Base-by-base conservation (phyloP, 768 basidiomycete species). In the Saitozyma podzolica region DNA sequence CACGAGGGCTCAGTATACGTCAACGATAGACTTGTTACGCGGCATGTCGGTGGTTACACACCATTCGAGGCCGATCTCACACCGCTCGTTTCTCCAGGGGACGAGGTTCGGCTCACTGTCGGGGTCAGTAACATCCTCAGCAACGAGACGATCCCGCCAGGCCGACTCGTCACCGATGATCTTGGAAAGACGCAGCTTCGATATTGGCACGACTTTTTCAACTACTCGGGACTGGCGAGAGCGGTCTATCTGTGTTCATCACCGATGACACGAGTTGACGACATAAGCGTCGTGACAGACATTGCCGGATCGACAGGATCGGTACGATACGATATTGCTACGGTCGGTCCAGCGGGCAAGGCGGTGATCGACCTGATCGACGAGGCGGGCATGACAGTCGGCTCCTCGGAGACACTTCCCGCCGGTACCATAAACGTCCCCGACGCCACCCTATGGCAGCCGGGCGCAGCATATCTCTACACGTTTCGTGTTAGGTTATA, bases 201-300 rank as follows among this genome's bases (percentile, higher is more conserved):
- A 49, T 68, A 68, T 60, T 62, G 52, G 57, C 69, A 71, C 51
- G 69, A 71, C 45, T 71, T 71, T 49, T 71, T 68, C 64, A 71
- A 71, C 56, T 71, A 71, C 58, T 60, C 69, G n/a, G 69, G 69
- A n/a, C 61, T 71, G 41, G 67, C 69, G 20, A 45, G 69, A 54
- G 63, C 64, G 9, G 67, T 71, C 45, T 16, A 56, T 39, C 59
- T 71, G 13, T 68, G 64, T 53, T 57, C 14, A 16, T 52, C 40
- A 3, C 69, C 69, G 6, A 51, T 43, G 14, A 58, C 47, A 6
- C 20, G 64, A 8, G 41, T 71, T n/a, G 59, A 66, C 37, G 69
- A 71, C 56, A 63, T 71, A 56, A 68, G 64, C 9, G 53, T 71
- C 45, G 58, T 37, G 10, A 68, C 69, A 16, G 63, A 63, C 48